Base-by-base conservation (phyloP, 164 flowering plant genomes). In the Cinnamomum micranthum region DNA sequence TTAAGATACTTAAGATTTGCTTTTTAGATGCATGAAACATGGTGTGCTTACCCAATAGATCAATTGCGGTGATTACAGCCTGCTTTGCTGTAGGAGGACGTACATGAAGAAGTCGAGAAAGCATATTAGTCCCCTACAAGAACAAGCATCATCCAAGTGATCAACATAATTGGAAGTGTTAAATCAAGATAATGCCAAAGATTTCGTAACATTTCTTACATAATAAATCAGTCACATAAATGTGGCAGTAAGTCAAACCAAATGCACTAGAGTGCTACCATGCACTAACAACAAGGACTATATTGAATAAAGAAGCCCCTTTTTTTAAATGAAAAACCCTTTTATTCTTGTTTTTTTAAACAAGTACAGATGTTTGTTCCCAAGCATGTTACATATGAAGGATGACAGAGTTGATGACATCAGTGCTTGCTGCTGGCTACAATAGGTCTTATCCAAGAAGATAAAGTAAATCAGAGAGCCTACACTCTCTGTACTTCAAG, bases 41-140 rank as follows among this genome's bases (percentile, higher is more conserved):
- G 20, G 20, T 67, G 31, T 27, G 10, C 91, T 51, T 77, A 95
- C 99, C 99, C 81, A 96, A 82, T 81, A 96, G 84, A 82, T 96
- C 95, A 83, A 96, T 96, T 22, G 99, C 99, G 63, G 97, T 90
- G 63, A 96, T 96, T 70, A 94, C 97, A 77, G 99, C 99, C 77
- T 93, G 95, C 85, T 96, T 96, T 80, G 98, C 97, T 23, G 86
- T 89, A 76, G 92, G 99, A 72, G 85, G 87, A 17, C 86, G 89
- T 17, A 94, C 99, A 86, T 93, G 94, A 80, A 96, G 97, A 79
- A 96, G 94, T 66, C 94, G 89, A 67, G 98, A 91, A 68, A 94
- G 92, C 99, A 96, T 94, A 78, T 96, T 91, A 19, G 98, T 94
- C 6, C 98, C 99, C 99, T 96, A 89, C 20, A 78, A 59, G 59